Evolutionary conservation across 345 rosid species (phyloP).

Genomic region (Durio zibethinus): DNA sequence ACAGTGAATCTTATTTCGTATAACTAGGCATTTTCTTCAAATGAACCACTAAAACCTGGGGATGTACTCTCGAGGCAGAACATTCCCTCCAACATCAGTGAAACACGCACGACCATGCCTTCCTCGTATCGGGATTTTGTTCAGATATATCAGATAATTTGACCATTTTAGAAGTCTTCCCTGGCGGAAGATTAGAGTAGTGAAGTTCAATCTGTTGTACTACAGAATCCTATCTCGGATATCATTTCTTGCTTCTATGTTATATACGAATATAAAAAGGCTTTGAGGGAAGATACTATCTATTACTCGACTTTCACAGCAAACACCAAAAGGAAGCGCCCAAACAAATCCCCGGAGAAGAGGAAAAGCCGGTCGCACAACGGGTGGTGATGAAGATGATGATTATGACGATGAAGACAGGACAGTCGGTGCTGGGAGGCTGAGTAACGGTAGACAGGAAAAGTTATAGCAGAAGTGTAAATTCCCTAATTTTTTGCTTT

Average conservation of each 20-base stretch:
- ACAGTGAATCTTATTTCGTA: not conserved
- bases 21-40: conserved; percentile 87
- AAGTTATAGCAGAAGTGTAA: conserved; percentile 46
- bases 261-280: conserved; percentile 78
- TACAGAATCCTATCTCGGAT: not conserved
- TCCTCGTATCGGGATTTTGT: conserved; percentile 62
- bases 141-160: conserved; percentile 74
- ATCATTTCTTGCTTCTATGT: not conserved
- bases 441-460: conserved; percentile 38
- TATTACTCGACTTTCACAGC: conserved; percentile 81
- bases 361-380: conserved; percentile 25
- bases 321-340: conserved; percentile 78
- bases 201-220: not conserved
- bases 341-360: conserved; percentile 51
- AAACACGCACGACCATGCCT: conserved; percentile 47
- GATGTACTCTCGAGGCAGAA: conserved; percentile 74
- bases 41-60: conserved; percentile 69
- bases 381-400: conserved; percentile 42
- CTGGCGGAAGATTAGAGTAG: not conserved
- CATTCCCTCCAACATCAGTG: conserved; percentile 62
- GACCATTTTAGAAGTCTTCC: not conserved
- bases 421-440: conserved; percentile 46
- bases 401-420: conserved; percentile 49
- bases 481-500: too few relatives aligned
- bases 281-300: conserved; percentile 78